Percentiles rank a stretch among this genome's conserved stretches.
Conservation (phyloP, 2,329 filamentous ascomycete genomes). For the Alternaria longipes region DNA sequence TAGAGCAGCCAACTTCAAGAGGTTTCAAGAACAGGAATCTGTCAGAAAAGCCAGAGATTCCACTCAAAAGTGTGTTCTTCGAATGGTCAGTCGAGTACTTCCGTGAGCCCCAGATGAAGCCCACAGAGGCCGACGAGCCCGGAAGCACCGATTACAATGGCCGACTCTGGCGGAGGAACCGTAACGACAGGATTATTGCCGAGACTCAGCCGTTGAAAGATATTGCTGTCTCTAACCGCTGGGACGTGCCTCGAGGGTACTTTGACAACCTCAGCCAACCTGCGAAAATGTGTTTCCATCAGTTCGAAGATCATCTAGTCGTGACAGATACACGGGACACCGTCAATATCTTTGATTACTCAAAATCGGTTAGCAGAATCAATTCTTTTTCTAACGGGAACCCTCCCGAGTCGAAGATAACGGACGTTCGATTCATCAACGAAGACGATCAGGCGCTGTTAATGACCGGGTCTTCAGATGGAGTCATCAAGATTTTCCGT, state of each 20-base stretch:
- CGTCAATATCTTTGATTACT: slow-evolving; percentile 85
- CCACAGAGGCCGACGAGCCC: slow-evolving; percentile 93
- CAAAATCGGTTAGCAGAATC: slow-evolving; percentile 69
- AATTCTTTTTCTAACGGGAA: slow-evolving; percentile 95
- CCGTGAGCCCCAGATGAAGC: slow-evolving; percentile 97
- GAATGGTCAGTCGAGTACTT: slow-evolving; percentile 98
- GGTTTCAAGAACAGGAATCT: slow-evolving; percentile 72
- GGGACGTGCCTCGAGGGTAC: slow-evolving; percentile 83
- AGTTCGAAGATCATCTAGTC: slow-evolving; percentile 95
- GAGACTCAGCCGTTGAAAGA: slow-evolving; percentile 95
- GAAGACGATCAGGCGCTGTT: slow-evolving; percentile 96
- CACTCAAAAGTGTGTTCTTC: slow-evolving; percentile 83
- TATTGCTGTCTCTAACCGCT: slow-evolving; percentile 82
- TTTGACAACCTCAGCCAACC: slow-evolving; percentile 92
- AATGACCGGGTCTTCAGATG: slow-evolving; percentile 94
- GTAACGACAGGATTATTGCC: slow-evolving; percentile 90
- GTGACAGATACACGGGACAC: slow-evolving; percentile 94
- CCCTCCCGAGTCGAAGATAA: slow-evolving; percentile 88
- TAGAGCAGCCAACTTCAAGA: slow-evolving; percentile 80
- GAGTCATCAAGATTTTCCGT: slow-evolving; percentile 90
- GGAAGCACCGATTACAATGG: slow-evolving; percentile 97
- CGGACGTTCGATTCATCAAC: slow-evolving; percentile 96
- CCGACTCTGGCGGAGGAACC: slow-evolving; percentile 87
- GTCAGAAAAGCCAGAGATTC: slow-evolving; percentile 69
- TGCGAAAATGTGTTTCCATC: slow-evolving; percentile 93